phyloP scores from a whole-genome alignment of 2,329 filamentous ascomycete genomes.

The Fusarium compactum region DNA sequence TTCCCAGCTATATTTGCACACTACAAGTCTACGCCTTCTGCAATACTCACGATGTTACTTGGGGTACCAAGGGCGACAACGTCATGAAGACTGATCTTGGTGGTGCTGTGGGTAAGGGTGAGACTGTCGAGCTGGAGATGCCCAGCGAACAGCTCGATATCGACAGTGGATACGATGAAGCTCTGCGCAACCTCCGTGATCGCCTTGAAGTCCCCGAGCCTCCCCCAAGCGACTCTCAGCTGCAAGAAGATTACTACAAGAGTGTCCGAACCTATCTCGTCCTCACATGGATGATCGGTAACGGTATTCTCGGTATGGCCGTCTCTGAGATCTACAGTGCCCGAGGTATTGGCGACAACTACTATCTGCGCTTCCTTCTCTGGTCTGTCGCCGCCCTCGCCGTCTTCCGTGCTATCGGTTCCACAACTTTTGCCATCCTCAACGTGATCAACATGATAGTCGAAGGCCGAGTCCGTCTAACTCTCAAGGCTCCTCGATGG shows the following conservation, averaged over 20 bases:
- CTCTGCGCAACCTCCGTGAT: conserved; percentile 93
- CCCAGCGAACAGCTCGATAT: conserved; percentile 98
- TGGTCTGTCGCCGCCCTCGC: conserved; percentile 91
- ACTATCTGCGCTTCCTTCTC: conserved; percentile 92
- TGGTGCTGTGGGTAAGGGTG: conserved; percentile 80
- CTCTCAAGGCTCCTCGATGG: conserved; percentile 66
- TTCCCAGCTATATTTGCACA: conserved; percentile 95
- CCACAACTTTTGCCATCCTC: conserved; percentile 83
- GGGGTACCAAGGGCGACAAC: conserved; percentile 92
- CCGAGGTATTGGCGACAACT: conserved; percentile 80
- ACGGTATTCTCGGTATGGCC: conserved; percentile 93
- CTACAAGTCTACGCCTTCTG: conserved; percentile 97
- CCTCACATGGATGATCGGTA: conserved; percentile 91
- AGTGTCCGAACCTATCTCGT: conserved; percentile 99
- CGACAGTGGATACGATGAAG: conserved; percentile 96
- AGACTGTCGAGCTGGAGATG: conserved; percentile 95
- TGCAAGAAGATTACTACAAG: conserved; percentile 99
- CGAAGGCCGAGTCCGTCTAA: conserved; percentile 80
- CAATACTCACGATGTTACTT: conserved; percentile 49
- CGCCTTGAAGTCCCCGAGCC: conserved; percentile 81
- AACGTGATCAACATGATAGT: conserved; percentile 86
- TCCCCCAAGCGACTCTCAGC: conserved; percentile 76
- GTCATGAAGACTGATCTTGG: conserved; percentile 93
- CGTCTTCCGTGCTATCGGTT: conserved; percentile 87
- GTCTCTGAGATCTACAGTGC: conserved; percentile 86